Evolutionary conservation across 2,329 filamentous ascomycete genomes (phyloP), one percentile per base, ranked within the genome.

Genomic region (Pseudopyricularia cyperi): DNA sequence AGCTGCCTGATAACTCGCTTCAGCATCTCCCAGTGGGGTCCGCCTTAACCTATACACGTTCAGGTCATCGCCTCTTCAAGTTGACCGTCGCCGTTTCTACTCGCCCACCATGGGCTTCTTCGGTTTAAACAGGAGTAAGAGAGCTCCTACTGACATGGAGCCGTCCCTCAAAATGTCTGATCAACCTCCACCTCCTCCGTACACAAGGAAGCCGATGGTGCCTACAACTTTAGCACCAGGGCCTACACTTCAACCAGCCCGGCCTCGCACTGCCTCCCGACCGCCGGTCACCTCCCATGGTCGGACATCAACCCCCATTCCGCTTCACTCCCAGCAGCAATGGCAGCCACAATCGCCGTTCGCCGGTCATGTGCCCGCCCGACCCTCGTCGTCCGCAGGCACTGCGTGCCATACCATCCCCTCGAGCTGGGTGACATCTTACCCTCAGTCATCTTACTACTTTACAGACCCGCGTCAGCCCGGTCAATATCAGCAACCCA

Each of bases 401-500:
- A 44, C 39, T 8, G 24, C 39, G 7, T 44, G 39, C 22, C 39
- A 24, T 19, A 44, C 39, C 9, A 24, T 44, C 39, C 39, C 39
- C 12, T 44, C 39, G 9, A 44, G 19, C 7, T 49, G 26, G 30
- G 19, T 35, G 15, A 48, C 46, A n/a, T 44, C 39, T 12, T 44
- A 44, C 24, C 60, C 61, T 15, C 53, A 55, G 47, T 59, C 58
- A 22, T 62, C 63, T 44, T 61, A 63, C 30, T 63, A 61, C 5
- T 44, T n/a, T 24, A n/a, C 37, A n/a, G 42, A 51, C 30, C 37
- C 28, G 12, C 28, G 39, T 19, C 50, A 51, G 17, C 37, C 39
- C 14, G 39, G 39, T 24, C 39, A 44, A 24, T 24, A 44, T 19
- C 39, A 44, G 24, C 65, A 64, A 26, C 70, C 72, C 7, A 69